A percentile compares a stretch with the other conserved stretches of the same genome.
Evolutionary conservation across 2,329 filamentous ascomycete genomes (phyloP).

Genomic region (Helotiales sp.): DNA sequence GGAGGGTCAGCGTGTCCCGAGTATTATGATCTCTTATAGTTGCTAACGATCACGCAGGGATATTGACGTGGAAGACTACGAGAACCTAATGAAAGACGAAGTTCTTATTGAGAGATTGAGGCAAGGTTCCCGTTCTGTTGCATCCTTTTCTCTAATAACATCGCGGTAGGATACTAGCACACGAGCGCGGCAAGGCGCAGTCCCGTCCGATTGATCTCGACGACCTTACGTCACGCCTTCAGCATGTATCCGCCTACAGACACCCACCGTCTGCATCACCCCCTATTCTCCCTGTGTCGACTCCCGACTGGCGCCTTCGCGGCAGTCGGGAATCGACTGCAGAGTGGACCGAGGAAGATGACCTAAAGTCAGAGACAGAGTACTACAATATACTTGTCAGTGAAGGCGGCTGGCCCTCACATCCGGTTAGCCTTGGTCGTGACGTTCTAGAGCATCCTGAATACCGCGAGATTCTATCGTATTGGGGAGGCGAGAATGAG

Average conservation of each 20-base stretch:
- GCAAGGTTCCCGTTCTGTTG: constrained; percentile 4
- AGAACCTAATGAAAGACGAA: constrained; percentile 18
- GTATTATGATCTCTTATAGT: background rate
- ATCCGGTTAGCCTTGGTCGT: constrained; percentile 39
- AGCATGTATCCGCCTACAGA: constrained; percentile 15
- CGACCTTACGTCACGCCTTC: constrained; percentile 21
- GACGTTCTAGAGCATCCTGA: constrained; percentile 35
- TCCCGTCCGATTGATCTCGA: constrained; percentile 21
- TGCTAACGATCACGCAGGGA: constrained; percentile 25
- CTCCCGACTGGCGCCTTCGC: background rate
- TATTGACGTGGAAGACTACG: constrained; percentile 22
- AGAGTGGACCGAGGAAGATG: constrained; percentile 15
- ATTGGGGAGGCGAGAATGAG: constrained; percentile 30
- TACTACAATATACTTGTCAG: constrained; percentile 41
- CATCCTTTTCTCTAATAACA: constrained; percentile 10
- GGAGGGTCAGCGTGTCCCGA: constrained; percentile 19
- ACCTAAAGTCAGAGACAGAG: constrained; percentile 29
- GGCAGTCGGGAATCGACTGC: background rate
- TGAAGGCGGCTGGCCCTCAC: constrained; percentile 43
- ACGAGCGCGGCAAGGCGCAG: background rate
- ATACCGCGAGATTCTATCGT: constrained; percentile 40
- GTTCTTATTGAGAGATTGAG: constrained; percentile 17
- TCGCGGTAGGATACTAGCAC: constrained; percentile 15
- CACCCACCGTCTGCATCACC: constrained; percentile 1
- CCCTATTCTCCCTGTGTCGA: background rate